Percentiles rank a stretch among this genome's conserved stretches.
Evolutionary conservation across 768 basidiomycete species (phyloP).

Genomic region (Myochromella boudieri): DNA sequence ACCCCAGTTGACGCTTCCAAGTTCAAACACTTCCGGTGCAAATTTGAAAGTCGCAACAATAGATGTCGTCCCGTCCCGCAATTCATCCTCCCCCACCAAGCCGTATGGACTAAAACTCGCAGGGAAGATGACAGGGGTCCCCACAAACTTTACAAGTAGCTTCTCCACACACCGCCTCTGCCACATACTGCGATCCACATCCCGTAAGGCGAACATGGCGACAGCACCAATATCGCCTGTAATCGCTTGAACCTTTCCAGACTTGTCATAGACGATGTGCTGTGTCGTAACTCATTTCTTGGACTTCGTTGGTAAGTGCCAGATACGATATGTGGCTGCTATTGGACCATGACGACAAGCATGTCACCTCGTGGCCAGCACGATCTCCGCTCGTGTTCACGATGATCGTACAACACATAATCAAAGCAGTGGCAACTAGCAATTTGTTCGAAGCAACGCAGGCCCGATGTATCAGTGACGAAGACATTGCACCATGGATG

Average conservation of each 20-base stretch:
- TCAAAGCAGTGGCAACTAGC: no score
- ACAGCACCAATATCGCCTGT: conserved; percentile 27
- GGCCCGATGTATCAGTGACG: no score
- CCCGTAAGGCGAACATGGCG: conserved; percentile 59
- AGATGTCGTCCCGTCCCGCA: conserved; percentile 30
- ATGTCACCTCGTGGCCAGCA: no score
- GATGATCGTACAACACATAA: no score
- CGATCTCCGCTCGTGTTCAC: no score
- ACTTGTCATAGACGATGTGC: no score
- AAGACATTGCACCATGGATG: no score
- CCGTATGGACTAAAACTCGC: conserved; percentile 73
- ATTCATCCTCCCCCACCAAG: conserved; percentile 29
- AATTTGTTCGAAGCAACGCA: no score
- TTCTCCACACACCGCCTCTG: conserved; percentile 42
- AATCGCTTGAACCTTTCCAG: conserved; percentile 4
- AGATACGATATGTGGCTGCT: no score
- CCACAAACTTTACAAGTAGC: conserved; percentile 20
- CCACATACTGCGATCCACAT: conserved; percentile 53
- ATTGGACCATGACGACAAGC: no score
- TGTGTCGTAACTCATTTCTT: no score
- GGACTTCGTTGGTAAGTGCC: no score
- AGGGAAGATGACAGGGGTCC: conserved; percentile 43
- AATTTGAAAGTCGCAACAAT: conserved; percentile 63
- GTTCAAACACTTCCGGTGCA: conserved; percentile 47
- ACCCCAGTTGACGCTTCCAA: conserved; percentile 20